Evolutionary conservation across 768 basidiomycete species (phyloP).

Genomic region (Hericium alpestre): DNA sequence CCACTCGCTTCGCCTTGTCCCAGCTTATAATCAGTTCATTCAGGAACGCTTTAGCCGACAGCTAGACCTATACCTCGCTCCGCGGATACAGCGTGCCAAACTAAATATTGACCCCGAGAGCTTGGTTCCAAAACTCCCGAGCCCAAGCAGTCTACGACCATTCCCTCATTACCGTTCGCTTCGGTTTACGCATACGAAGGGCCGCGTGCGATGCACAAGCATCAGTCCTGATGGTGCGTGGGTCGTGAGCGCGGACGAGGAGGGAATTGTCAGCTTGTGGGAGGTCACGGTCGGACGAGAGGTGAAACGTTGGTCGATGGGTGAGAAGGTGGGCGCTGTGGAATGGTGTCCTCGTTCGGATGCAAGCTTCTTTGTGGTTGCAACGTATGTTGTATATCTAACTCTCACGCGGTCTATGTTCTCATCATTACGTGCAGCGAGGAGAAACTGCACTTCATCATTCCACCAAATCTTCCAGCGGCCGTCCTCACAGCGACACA

Average conservation of each 20-base stretch:
- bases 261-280: constrained; percentile 81
- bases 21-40: constrained; percentile 85
- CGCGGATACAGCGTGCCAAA: constrained; percentile 76
- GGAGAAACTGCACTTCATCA: constrained; percentile 66
- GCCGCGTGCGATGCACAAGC: constrained; percentile 63
- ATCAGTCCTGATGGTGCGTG: constrained; percentile 85
- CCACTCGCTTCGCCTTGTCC: constrained; percentile 76
- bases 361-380: constrained; percentile 67
- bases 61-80: constrained; percentile 93
- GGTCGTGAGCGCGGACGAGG: constrained; percentile 87
- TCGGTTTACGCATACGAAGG: constrained; percentile 53
- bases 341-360: constrained; percentile 93
- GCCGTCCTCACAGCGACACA: constrained; percentile 48
- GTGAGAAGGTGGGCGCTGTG: constrained; percentile 67
- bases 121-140: constrained; percentile 89
- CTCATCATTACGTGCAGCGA: constrained; percentile 39
- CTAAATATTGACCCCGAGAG: constrained; percentile 88
- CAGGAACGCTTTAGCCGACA: constrained; percentile 90
- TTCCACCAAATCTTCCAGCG: constrained; percentile 68
- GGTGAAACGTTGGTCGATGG: constrained; percentile 78
- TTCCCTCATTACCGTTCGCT: constrained; percentile 86
- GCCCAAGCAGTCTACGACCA: constrained; percentile 80
- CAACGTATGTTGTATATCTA: constrained; percentile 45
- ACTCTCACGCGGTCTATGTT: neutral
- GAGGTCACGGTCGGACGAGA: constrained; percentile 85